Percentiles rank a stretch among this genome's conserved stretches.
Conservation (phyloP, 345 rosid genomes). For the Linum trigynum region DNA sequence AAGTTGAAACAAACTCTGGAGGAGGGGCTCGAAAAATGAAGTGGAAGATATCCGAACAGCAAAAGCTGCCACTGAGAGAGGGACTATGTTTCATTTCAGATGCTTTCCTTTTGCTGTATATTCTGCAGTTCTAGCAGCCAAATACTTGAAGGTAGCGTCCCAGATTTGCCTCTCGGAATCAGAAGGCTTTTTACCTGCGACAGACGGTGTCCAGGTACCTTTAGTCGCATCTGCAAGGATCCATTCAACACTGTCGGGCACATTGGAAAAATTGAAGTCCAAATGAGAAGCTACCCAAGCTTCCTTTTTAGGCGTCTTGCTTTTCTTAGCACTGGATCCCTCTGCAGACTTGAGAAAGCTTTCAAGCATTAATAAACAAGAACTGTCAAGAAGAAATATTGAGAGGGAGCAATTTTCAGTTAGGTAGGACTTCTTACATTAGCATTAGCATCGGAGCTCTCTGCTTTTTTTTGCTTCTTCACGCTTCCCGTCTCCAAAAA, state of each 20-base stretch:
- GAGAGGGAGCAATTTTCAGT: not conserved
- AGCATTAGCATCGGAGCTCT: slow-evolving; percentile 18
- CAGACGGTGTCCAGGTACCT: slow-evolving; percentile 43
- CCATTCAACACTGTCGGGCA: slow-evolving; percentile 57
- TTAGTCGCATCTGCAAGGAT: slow-evolving; percentile 19
- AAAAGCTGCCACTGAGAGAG: no score
- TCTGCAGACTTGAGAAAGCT: slow-evolving; percentile 22
- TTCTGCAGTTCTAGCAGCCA: slow-evolving; percentile 14
- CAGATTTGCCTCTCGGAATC: slow-evolving; percentile 35
- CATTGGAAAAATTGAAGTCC: slow-evolving; percentile 39
- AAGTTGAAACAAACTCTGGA: no score
- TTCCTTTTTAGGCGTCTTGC: slow-evolving; percentile 21
- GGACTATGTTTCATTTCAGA: not conserved
- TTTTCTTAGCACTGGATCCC: slow-evolving; percentile 22
- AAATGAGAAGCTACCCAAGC: slow-evolving; percentile 4
- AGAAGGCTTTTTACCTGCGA: slow-evolving; percentile 32
- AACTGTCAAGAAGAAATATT: not conserved
- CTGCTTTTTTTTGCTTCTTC: slow-evolving; percentile 23
- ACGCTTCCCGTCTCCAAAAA: slow-evolving; percentile 36
- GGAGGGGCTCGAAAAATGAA: no score
- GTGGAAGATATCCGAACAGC: no score
- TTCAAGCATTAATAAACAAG: not conserved
- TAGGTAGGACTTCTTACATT: slow-evolving; percentile 27
- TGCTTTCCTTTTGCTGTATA: not conserved
- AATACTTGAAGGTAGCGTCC: slow-evolving; percentile 35